Evolutionary conservation across 225 moss, liverwort and hornwort species (phyloP).

Genomic region (Bryum argenteum): DNA sequence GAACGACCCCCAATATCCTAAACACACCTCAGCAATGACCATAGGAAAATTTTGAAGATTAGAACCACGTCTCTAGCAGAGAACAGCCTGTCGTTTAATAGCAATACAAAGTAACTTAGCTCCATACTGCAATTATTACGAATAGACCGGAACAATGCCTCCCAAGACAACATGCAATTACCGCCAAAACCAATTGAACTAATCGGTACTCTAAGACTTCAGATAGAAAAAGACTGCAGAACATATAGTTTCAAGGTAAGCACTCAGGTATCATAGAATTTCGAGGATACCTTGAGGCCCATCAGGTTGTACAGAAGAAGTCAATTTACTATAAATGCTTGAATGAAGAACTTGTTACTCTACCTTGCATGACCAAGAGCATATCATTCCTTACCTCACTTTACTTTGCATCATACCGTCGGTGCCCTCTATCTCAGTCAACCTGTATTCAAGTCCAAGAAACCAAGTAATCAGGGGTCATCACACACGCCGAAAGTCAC

Average conservation of each 20-base stretch:
- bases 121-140: slow-evolving; percentile 7
- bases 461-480: slow-evolving; percentile 42
- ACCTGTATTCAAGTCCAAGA: slow-evolving; percentile 64
- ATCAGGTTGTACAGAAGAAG: neutral
- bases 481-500: slow-evolving; percentile 41
- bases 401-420: slow-evolving; percentile 75
- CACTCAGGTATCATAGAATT: slow-evolving; percentile 4
- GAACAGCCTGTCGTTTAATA: neutral
- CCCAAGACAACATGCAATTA: neutral
- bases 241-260: neutral
- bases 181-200: slow-evolving; percentile 7
- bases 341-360: neutral
- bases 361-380: slow-evolving; percentile 19
- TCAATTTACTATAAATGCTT: slow-evolving; percentile 1
- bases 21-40: neutral
- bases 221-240: too few species aligned
- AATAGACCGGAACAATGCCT: slow-evolving; percentile 6
- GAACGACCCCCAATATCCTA: neutral
- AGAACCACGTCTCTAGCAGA: slow-evolving; percentile 2
- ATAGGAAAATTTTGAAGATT: neutral
- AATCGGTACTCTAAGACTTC: neutral
- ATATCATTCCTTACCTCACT: slow-evolving; percentile 69
- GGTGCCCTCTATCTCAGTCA: slow-evolving; percentile 89
- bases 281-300: slow-evolving; percentile 5
- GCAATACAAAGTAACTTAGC: slow-evolving; percentile 2